phyloP scores from a whole-genome alignment of 78 protist genomes.

The Speleostelium caveatum region DNA sequence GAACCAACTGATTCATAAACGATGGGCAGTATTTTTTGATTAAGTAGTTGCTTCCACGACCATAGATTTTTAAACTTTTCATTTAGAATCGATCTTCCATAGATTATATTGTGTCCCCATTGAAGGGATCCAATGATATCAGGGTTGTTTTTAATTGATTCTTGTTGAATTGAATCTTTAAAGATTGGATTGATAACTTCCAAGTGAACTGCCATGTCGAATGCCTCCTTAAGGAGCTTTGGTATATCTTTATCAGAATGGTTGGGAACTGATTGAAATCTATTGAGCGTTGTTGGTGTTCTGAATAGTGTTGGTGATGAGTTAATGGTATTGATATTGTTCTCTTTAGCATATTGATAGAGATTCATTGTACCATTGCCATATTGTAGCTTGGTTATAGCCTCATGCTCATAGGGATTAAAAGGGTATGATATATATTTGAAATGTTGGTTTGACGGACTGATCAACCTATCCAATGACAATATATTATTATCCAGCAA shows the following conservation, averaged over 20 bases:
- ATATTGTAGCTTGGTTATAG: not conserved
- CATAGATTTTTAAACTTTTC: slow-evolving; percentile 29
- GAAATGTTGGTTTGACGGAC: not conserved
- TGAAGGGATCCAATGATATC: slow-evolving; percentile 35
- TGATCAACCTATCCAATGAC: not conserved
- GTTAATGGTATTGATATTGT: slow-evolving; percentile 13
- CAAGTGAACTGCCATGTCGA: slow-evolving; percentile 53
- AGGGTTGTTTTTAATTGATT: slow-evolving; percentile 4
- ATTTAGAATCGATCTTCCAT: slow-evolving; percentile 1
- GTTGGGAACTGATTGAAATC: slow-evolving; percentile 21
- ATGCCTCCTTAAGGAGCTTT: slow-evolving; percentile 32
- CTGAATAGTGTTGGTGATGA: slow-evolving; percentile 23
- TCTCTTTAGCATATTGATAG: slow-evolving; percentile 6
- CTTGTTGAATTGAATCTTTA: slow-evolving; percentile 22
- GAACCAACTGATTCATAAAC: slow-evolving; percentile 36
- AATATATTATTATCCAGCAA: not conserved
- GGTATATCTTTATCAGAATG: slow-evolving; percentile 22
- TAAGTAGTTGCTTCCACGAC: slow-evolving; percentile 23
- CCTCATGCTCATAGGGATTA: slow-evolving; percentile 25
- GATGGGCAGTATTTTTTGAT: slow-evolving; percentile 9
- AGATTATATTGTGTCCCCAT: slow-evolving; percentile 58
- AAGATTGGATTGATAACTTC: slow-evolving; percentile 44
- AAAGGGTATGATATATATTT: slow-evolving; percentile 50
- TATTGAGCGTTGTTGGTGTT: not conserved
- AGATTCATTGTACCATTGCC: not conserved